Evolutionary conservation across 2,329 filamentous ascomycete genomes (phyloP).

Genomic region (Ciborinia camelliae): DNA sequence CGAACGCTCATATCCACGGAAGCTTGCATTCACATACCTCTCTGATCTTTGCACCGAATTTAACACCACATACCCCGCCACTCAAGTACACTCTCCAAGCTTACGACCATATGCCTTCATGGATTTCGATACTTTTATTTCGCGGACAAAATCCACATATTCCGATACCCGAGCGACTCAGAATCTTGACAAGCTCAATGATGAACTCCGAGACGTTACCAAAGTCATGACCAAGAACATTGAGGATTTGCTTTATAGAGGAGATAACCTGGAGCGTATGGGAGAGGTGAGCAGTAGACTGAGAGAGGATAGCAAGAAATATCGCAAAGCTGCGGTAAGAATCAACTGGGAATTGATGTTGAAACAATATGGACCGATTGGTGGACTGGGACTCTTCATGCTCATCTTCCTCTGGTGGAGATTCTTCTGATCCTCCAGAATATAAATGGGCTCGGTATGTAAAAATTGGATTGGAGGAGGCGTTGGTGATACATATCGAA

Average conservation of each 20-base stretch:
- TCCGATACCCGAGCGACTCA: slow-evolving; percentile 86
- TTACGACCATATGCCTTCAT: slow-evolving; percentile 94
- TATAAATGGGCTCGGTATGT: not conserved
- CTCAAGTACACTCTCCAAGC: slow-evolving; percentile 68
- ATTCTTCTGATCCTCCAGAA: slow-evolving; percentile 65
- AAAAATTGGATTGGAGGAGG: slow-evolving; percentile 2
- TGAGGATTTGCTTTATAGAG: slow-evolving; percentile 91
- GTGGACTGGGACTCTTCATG: slow-evolving; percentile 74
- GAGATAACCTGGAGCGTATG: slow-evolving; percentile 94
- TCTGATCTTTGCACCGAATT: slow-evolving; percentile 90
- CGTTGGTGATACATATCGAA: slow-evolving; percentile 14
- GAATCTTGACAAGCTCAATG: slow-evolving; percentile 93
- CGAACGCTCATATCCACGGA: slow-evolving; percentile 91
- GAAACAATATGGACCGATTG: slow-evolving; percentile 96
- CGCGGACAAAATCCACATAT: slow-evolving; percentile 88
- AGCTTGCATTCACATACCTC: slow-evolving; percentile 97
- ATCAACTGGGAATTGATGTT: slow-evolving; percentile 98
- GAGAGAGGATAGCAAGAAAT: slow-evolving; percentile 91
- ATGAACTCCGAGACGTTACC: slow-evolving; percentile 95
- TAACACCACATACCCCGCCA: slow-evolving; percentile 72
- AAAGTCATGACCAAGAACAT: slow-evolving; percentile 99
- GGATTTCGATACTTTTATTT: slow-evolving; percentile 97
- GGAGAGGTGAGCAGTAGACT: slow-evolving; percentile 86
- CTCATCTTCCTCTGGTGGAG: slow-evolving; percentile 87
- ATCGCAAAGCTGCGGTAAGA: slow-evolving; percentile 82